Evolutionary conservation across 768 basidiomycete species (phyloP).

Genomic region (Boletus sp.): DNA sequence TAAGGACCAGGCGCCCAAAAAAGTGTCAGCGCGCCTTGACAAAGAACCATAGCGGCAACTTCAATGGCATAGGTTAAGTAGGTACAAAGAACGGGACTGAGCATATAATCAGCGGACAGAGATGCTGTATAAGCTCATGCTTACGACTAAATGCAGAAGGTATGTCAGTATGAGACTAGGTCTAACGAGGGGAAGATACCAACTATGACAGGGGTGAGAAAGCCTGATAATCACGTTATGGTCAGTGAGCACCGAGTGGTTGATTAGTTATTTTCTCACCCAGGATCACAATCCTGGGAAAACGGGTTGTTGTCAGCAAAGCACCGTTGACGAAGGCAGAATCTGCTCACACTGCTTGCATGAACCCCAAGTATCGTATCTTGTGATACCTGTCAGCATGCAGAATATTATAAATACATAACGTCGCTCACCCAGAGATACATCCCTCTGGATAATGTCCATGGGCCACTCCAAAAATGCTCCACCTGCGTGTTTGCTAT

Average conservation of each 20-base stretch:
- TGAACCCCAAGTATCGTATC: constrained; percentile 12
- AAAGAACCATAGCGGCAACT: constrained; percentile 1
- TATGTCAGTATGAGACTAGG: background rate
- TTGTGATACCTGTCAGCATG: background rate
- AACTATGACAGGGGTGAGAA: background rate
- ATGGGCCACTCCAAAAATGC: constrained; percentile 12
- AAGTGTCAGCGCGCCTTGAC: constrained; percentile 13
- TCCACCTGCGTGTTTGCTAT: constrained; percentile 1
- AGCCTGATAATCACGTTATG: background rate
- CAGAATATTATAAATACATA: background rate
- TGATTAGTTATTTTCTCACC: background rate
- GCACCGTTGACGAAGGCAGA: background rate
- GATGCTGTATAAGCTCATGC: background rate
- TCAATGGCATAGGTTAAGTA: background rate
- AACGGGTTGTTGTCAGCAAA: background rate
- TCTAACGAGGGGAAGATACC: background rate
- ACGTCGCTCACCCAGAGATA: constrained; percentile 9
- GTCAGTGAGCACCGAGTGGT: background rate
- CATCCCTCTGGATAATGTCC: constrained; percentile 8
- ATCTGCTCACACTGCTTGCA: constrained; percentile 4
- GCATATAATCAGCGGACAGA: background rate
- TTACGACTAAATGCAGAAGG: constrained; percentile 7
- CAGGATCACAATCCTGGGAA: constrained; percentile 2
- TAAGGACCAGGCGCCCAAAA: background rate
- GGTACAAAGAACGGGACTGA: background rate